phyloP scores from a whole-genome alignment of 2,329 filamentous ascomycete species.

The Aspergillus alliaceus region DNA sequence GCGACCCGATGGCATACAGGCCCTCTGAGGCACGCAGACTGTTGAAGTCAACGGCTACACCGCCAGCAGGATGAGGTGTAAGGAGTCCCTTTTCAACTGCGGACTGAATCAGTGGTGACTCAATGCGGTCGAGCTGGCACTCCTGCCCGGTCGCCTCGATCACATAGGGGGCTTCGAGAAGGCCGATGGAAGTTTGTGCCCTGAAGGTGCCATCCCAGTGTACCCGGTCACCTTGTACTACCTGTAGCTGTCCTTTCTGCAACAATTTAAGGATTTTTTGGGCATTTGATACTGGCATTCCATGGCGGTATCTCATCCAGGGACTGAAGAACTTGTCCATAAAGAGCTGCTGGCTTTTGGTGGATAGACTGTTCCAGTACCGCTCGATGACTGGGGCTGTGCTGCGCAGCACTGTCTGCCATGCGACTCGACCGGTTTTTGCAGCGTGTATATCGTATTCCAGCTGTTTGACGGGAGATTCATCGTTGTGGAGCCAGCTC shows the following conservation, averaged over 20 bases:
- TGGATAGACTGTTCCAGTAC: slow-evolving; percentile 6
- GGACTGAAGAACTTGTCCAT: slow-evolving; percentile 10
- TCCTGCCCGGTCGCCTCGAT: slow-evolving; percentile 12
- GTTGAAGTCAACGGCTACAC: slow-evolving; percentile 9
- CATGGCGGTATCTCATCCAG: slow-evolving; percentile 13
- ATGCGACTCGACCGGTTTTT: background rate
- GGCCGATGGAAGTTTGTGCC: slow-evolving; percentile 1
- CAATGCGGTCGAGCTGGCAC: slow-evolving; percentile 2
- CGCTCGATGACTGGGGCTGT: slow-evolving; percentile 10
- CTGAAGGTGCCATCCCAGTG: slow-evolving; percentile 5
- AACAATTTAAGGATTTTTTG: slow-evolving; percentile 6
- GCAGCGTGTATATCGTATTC: slow-evolving; percentile 1
- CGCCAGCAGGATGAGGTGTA: slow-evolving; percentile 7
- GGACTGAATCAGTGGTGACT: slow-evolving; percentile 9
- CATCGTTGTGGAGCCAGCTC: slow-evolving; percentile 11
- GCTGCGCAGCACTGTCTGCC: slow-evolving; percentile 6
- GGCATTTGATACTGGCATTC: slow-evolving; percentile 9
- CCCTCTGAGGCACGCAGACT: slow-evolving; percentile 5
- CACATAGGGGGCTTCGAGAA: slow-evolving; percentile 7
- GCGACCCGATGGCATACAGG: slow-evolving; percentile 6
- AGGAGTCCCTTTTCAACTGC: slow-evolving; percentile 4
- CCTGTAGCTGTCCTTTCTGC: slow-evolving; percentile 5
- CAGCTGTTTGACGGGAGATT: slow-evolving; percentile 1
- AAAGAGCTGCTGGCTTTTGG: slow-evolving; percentile 6
- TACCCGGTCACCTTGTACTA: slow-evolving; percentile 4